Evolutionary conservation across 768 basidiomycete species (phyloP), one percentile per base, ranked within the genome.

Genomic region (Lentinula lateritia): DNA sequence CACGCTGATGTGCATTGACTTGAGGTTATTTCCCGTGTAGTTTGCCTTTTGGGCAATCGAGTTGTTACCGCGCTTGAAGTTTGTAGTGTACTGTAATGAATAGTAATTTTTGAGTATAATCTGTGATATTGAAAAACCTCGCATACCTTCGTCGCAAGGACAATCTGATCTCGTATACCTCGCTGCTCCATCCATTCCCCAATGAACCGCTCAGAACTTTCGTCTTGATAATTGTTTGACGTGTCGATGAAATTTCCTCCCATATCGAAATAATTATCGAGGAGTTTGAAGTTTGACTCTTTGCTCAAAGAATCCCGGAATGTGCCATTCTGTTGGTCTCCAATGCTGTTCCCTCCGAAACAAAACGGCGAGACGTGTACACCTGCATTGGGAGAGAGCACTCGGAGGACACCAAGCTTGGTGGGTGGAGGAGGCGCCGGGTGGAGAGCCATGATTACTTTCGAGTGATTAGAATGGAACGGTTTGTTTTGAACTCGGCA

Each of bases 231-330:
- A 66, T 66, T 70, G 62, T 78, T 81, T 3, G 82, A 78, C 0
- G 80, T 81, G 52, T 80, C 80, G 61, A 82, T 79, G 50, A 80
- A 78, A 65, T 82, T 81, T 0, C 81, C 81, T 2, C 81, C 80
- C 0, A 71, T 70, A n/a, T 79, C 75, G 50, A 66, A 75, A 62
- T 68, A 81, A 0, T 76, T 73, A 56, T 83, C 80, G 0, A 83
- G 70, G 16, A 83, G 72, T 68, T 78, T 73, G 73, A 81, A 81
- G 10, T 75, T 71, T 15, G 65, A 58, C 39, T 76, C 73, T 66
- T 80, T 81, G 66, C 72, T 64, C 75, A 80, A 79, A 69, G 75
- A 66, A 0, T 73, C 73, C 1, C 28, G 28, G 28, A 68, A 45
- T 6, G 53, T 2, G 0, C 64, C 62, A 2, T 50, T 54, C 77